Evolutionary conservation across 164 flowering plant genomes (phyloP).

Genomic region (Malania oleifera): DNA sequence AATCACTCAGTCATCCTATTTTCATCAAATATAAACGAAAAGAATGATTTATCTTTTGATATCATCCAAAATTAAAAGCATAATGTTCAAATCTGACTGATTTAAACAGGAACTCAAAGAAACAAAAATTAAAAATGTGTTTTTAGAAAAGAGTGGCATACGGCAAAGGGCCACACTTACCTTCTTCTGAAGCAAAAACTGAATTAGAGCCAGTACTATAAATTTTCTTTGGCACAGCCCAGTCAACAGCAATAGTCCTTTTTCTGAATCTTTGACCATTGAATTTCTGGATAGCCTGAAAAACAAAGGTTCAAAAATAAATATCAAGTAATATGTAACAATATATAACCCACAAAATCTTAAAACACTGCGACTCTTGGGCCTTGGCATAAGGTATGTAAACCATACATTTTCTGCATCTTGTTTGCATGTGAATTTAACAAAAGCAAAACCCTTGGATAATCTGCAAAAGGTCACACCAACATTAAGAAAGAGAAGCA

Average conservation of each 20-base stretch:
- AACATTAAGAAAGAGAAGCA: neutral
- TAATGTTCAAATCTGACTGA: too few relatives aligned
- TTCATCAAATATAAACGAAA: too few relatives aligned
- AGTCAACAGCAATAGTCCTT: slow-evolving; percentile 92
- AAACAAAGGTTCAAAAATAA: neutral
- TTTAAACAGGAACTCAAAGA: neutral
- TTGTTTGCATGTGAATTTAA: slow-evolving; percentile 80
- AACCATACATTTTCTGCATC: slow-evolving; percentile 81
- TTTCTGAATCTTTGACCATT: slow-evolving; percentile 71
- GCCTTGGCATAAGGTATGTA: neutral
- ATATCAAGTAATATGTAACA: neutral
- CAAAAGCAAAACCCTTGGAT: slow-evolving; percentile 90
- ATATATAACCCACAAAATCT: neutral
- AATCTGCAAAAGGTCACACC: slow-evolving; percentile 36
- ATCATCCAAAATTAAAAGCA: too few relatives aligned
- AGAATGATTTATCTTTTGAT: too few relatives aligned
- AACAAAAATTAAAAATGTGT: neutral
- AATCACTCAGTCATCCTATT: too few relatives aligned
- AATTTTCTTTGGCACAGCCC: slow-evolving; percentile 90
- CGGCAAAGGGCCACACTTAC: slow-evolving; percentile 28
- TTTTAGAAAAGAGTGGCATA: neutral
- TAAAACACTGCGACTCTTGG: neutral
- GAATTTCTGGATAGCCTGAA: slow-evolving; percentile 75
- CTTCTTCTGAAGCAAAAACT: slow-evolving; percentile 34
- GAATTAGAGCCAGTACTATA: slow-evolving; percentile 42